These are phyloP conservation scores for Ascochyta rabiei DNA, from an alignment of 2,329 filamentous ascomycete species.

Conservation along the genomic window DNA sequence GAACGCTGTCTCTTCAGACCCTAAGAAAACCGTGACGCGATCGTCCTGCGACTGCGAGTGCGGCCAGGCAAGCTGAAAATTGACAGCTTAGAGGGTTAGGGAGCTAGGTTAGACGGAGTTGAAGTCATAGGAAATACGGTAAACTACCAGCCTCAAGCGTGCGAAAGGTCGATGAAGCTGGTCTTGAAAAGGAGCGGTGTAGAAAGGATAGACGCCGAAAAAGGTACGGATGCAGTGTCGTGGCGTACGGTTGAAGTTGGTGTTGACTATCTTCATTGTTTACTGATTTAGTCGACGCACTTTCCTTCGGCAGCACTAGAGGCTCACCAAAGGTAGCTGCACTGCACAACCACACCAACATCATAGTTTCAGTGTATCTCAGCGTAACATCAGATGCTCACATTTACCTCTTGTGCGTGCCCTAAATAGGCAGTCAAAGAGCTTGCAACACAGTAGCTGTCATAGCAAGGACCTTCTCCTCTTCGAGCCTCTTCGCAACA, in stretches of 20 bases:
- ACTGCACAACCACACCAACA: background rate
- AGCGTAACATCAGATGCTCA: background rate
- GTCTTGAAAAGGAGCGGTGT: slow-evolving; percentile 8
- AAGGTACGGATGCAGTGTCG: slow-evolving; percentile 15
- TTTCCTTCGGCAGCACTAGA: background rate
- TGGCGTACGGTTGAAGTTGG: background rate
- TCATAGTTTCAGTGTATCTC: background rate
- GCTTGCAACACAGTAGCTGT: slow-evolving; percentile 45
- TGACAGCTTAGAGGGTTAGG: background rate
- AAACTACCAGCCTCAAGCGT: slow-evolving; percentile 21
- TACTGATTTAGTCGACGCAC: background rate
- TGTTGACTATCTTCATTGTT: slow-evolving; percentile 2
- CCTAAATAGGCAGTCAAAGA: background rate
- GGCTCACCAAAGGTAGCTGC: background rate
- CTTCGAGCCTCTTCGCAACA: slow-evolving; percentile 49
- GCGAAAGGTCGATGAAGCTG: slow-evolving; percentile 19
- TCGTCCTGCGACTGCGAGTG: background rate
- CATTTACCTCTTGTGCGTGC: too few species aligned
- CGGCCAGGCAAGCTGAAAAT: background rate
- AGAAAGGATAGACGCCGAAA: slow-evolving; percentile 15
- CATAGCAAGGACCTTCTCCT: slow-evolving; percentile 52
- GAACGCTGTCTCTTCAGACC: background rate
- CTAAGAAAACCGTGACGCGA: background rate
- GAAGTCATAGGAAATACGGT: background rate
- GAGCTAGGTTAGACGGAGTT: background rate